Conservation (phyloP, 129 eudicot genomes). For the Tagetes erecta region DNA sequence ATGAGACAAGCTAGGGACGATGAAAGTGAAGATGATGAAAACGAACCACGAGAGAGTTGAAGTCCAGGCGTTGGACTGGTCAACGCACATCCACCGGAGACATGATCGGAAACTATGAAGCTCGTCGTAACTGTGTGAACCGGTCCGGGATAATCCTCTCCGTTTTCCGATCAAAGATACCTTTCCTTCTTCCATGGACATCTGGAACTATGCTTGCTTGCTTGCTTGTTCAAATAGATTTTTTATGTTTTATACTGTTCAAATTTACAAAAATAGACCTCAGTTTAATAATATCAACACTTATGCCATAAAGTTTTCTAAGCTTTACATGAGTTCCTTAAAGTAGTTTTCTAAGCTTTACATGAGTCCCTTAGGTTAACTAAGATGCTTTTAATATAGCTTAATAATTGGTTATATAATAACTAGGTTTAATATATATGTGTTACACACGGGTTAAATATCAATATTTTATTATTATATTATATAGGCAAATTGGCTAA, state of each 20-base stretch:
- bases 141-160: constrained; percentile 33
- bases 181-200: constrained; percentile 34
- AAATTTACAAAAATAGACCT: neutral
- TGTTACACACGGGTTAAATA: too few species aligned
- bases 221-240: neutral
- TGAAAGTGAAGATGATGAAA: constrained; percentile 56
- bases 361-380: too few species aligned
- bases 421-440: too few species aligned
- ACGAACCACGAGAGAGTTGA: constrained; percentile 62
- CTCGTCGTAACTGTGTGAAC: constrained; percentile 69
- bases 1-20: constrained; percentile 68
- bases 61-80: constrained; percentile 56
- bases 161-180: constrained; percentile 32
- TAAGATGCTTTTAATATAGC: too few species aligned
- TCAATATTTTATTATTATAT: too few species aligned
- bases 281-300: neutral
- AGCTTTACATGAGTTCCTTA: too few species aligned
- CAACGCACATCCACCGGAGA: constrained; percentile 85
- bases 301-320: neutral
- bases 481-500: too few species aligned
- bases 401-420: too few species aligned
- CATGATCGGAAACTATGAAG: constrained; percentile 67
- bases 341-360: too few species aligned
- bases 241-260: neutral
- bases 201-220: constrained; percentile 2